Conservation (phyloP, 306 rosid genomes). For the Rosa rugosa region DNA sequence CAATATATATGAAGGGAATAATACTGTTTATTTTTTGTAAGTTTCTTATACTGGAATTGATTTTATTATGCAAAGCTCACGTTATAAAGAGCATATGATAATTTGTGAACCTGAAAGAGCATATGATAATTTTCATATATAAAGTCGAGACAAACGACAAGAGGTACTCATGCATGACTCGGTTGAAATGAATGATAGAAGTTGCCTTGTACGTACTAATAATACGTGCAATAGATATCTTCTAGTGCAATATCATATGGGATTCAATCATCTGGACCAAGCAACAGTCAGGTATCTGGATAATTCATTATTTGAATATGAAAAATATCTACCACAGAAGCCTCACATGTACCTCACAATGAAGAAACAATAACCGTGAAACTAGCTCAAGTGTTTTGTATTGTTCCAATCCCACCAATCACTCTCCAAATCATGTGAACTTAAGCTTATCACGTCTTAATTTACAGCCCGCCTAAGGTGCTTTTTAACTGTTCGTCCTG, state of each 20-base stretch:
- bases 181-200: slow-evolving; percentile 10
- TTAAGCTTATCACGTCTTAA: background rate
- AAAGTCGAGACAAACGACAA: slow-evolving; percentile 2
- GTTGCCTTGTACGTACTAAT: background rate
- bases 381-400: background rate
- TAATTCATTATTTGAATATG: background rate
- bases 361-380: background rate
- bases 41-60: background rate
- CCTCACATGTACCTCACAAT: background rate
- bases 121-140: background rate
- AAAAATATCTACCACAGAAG: background rate
- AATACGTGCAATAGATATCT: background rate
- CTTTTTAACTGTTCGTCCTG: too few species aligned
- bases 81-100: background rate
- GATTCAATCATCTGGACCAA: slow-evolving; percentile 11
- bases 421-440: background rate
- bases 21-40: slow-evolving; percentile 20
- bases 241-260: background rate
- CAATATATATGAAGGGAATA: slow-evolving; percentile 36
- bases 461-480: too few species aligned
- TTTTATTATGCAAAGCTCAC: background rate
- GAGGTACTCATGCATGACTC: background rate
- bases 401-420: background rate
- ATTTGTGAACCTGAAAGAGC: too few species aligned
- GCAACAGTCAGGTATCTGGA: background rate